Evolutionary conservation across 1,139 yeast genomes (phyloP).

Genomic region (Yamadazyma oceani): DNA sequence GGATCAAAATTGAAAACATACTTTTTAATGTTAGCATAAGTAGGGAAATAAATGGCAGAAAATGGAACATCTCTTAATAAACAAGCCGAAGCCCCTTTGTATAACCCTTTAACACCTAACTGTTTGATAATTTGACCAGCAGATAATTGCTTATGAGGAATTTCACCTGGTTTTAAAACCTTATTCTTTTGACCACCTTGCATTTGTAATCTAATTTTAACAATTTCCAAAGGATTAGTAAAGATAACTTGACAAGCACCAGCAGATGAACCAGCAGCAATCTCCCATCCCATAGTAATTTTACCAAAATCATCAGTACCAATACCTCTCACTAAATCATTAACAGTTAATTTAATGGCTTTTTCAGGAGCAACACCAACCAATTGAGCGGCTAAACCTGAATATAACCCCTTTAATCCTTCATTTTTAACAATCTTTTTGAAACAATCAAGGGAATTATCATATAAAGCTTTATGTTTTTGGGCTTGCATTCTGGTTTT

Average conservation of each 20-base stretch:
- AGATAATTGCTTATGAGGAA: slow-evolving; percentile 47
- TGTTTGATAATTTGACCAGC: slow-evolving; percentile 77
- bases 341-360: slow-evolving; percentile 93
- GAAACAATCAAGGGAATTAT: slow-evolving; percentile 85
- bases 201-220: slow-evolving; percentile 91
- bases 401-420: slow-evolving; percentile 86
- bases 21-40: slow-evolving; percentile 90
- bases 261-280: slow-evolving; percentile 87
- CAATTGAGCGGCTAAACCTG: slow-evolving; percentile 92
- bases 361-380: slow-evolving; percentile 98
- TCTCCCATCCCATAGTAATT: slow-evolving; percentile 70
- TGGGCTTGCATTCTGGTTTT: slow-evolving; percentile 99
- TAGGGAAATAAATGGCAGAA: slow-evolving; percentile 95
- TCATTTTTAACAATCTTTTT: slow-evolving; percentile 72
- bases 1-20: slow-evolving; percentile 86
- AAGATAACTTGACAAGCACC: slow-evolving; percentile 97
- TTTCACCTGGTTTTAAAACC: slow-evolving; percentile 40
- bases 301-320: slow-evolving; percentile 62
- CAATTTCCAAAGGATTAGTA: slow-evolving; percentile 95
- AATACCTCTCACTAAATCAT: slow-evolving; percentile 79
- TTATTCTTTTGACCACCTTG: slow-evolving; percentile 69
- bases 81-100: slow-evolving; percentile 92
- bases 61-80: slow-evolving; percentile 94
- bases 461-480: slow-evolving; percentile 68
- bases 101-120: slow-evolving; percentile 81